phyloP scores from a whole-genome alignment of 192 early-diverging fungal genomes.

The Coemansia sp. region DNA sequence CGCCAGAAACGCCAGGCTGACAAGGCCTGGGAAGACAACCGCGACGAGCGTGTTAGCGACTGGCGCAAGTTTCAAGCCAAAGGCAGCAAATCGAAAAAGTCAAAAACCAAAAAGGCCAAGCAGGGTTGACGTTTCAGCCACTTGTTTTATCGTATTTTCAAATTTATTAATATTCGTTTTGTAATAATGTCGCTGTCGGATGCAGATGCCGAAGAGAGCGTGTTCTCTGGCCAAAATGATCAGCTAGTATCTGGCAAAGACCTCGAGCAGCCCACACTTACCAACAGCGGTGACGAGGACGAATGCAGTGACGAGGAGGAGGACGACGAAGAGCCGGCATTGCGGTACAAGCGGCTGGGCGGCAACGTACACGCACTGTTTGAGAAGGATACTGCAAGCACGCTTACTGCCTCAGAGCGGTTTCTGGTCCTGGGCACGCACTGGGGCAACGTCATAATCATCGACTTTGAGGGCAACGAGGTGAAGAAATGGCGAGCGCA shows the following conservation, averaged over 20 bases:
- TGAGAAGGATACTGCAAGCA: conserved; percentile 82
- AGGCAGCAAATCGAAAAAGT: conserved; percentile 7
- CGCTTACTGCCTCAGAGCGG: conserved; percentile 75
- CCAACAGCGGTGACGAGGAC: neutral
- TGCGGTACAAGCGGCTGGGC: conserved; percentile 85
- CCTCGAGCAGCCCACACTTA: neutral
- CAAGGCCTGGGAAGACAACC: conserved; percentile 40
- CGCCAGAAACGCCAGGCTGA: conserved; percentile 30
- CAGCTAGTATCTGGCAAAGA: neutral
- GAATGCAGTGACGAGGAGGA: conserved; percentile 46
- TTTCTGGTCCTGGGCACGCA: conserved; percentile 94
- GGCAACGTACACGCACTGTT: conserved; percentile 67
- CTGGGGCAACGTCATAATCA: conserved; percentile 83
- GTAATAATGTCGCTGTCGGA: conserved; percentile 54
- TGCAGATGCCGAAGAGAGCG: conserved; percentile 64
- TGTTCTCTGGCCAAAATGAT: neutral
- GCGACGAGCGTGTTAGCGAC: conserved; percentile 46
- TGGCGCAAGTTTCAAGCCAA: conserved; percentile 44
- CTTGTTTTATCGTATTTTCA: too few relatives aligned
- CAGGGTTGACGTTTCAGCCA: too few relatives aligned
- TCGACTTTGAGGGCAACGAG: conserved; percentile 90
- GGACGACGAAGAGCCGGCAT: conserved; percentile 88
- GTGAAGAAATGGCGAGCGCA: conserved; percentile 84
- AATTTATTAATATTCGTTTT: neutral
- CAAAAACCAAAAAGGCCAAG: neutral